phyloP scores from a whole-genome alignment of 768 basidiomycete species.

The Naganishia vishniacii region DNA sequence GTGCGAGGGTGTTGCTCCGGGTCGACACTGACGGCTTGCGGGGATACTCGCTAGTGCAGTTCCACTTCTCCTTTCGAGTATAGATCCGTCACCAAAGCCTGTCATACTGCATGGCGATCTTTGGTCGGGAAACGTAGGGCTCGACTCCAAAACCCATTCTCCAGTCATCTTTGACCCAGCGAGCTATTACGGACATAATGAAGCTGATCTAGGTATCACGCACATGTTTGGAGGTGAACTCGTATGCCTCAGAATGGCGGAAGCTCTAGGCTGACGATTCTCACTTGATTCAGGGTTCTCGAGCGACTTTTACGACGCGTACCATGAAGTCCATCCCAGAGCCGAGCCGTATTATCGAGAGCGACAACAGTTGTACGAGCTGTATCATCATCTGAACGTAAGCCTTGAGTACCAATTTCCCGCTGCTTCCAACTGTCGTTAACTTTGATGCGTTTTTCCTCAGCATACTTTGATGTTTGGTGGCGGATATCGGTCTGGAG shows the following conservation, averaged over 20 bases:
- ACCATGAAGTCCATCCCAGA: constrained; percentile 40
- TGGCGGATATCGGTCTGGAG: constrained; percentile 35
- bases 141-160: constrained; percentile 26
- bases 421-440: neutral
- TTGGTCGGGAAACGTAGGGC: constrained; percentile 47
- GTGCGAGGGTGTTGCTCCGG: neutral
- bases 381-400: constrained; percentile 46
- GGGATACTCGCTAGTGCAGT: constrained; percentile 30
- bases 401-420: constrained; percentile 5
- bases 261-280: neutral
- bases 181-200: constrained; percentile 42
- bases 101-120: constrained; percentile 48
- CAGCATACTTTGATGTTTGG: constrained; percentile 46
- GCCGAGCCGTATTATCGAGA: constrained; percentile 36
- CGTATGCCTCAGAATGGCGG: too few species aligned
- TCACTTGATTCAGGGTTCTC: constrained; percentile 36
- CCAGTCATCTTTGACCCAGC: constrained; percentile 45
- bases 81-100: constrained; percentile 35
- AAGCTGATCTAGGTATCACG: constrained; percentile 44
- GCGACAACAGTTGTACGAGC: constrained; percentile 40
- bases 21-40: too few species aligned
- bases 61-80: constrained; percentile 32
- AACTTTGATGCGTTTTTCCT: neutral
- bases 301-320: constrained; percentile 42
- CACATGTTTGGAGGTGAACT: constrained; percentile 49